Evolutionary conservation across 2,329 filamentous ascomycete species (phyloP).

Genomic region (Neoscytalidium dimidiatum): DNA sequence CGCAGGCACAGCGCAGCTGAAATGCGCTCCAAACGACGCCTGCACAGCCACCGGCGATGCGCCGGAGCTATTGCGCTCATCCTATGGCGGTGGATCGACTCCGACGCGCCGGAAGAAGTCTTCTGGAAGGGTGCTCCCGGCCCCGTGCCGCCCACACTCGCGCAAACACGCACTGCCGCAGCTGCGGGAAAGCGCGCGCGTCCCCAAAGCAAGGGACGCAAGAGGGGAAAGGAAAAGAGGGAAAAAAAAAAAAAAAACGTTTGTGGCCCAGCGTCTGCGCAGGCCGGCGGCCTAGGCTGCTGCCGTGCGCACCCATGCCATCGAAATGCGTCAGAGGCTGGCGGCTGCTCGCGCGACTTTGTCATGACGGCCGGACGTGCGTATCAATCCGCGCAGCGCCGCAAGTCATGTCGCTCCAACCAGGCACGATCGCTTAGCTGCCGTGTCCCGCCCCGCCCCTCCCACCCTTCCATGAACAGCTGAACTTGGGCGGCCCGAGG

Average conservation of each 20-base stretch:
- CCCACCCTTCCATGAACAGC: neutral
- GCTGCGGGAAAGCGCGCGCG: neutral
- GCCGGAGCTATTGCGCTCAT: neutral
- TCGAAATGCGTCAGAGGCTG: neutral
- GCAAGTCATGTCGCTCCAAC: conserved; percentile 14
- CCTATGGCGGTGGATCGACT: conserved; percentile 13
- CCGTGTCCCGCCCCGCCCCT: conserved; percentile 1
- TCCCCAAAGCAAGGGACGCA: neutral
- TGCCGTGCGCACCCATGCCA: neutral
- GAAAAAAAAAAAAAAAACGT: neutral
- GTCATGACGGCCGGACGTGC: conserved; percentile 11
- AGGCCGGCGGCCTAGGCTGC: neutral
- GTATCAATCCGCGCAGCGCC: conserved; percentile 2
- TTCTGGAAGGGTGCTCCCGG: conserved; percentile 13
- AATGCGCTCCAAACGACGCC: neutral
- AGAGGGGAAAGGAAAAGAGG: too few relatives aligned
- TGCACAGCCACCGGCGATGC: conserved; percentile 15
- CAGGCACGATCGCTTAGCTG: conserved; percentile 12
- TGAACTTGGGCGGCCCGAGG: conserved; percentile 7
- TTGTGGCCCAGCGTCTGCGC: neutral
- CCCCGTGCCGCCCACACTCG: neutral
- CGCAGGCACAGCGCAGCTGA: neutral
- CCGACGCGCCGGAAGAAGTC: neutral
- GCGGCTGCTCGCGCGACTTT: neutral
- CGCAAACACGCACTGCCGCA: neutral